Evolutionary conservation across 2,329 filamentous ascomycete species (phyloP).

Genomic region (Aureobasidium leucospermi): DNA sequence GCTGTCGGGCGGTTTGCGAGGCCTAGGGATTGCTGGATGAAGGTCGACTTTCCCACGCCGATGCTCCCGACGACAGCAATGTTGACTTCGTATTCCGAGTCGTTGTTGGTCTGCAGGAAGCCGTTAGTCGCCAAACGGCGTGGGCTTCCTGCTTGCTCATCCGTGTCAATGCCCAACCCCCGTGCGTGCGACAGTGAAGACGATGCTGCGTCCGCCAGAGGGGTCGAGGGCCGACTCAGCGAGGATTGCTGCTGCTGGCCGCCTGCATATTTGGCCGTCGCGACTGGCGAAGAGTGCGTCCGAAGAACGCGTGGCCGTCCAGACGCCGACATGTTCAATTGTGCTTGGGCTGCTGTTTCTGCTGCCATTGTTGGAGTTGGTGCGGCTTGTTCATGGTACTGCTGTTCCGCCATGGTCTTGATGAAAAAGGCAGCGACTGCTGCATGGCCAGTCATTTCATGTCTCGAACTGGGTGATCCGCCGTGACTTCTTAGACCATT

Average conservation of each 20-base stretch:
- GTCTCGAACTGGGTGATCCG: neutral
- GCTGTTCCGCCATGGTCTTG: conserved; percentile 4
- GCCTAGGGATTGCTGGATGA: conserved; percentile 51
- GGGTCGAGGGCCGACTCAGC: neutral
- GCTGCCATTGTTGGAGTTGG: neutral
- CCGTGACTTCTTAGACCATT: neutral
- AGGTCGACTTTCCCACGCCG: conserved; percentile 52
- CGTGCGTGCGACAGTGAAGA: neutral
- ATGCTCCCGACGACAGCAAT: conserved; percentile 50
- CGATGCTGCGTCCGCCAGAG: neutral
- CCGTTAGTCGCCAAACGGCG: conserved; percentile 13
- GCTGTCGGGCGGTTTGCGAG: conserved; percentile 38
- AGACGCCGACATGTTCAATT: neutral
- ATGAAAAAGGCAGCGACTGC: neutral
- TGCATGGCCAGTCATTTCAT: neutral
- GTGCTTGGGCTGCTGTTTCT: neutral
- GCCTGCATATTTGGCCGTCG: neutral
- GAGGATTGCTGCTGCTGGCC: neutral
- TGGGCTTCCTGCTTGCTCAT: neutral
- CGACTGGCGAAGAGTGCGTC: conserved; percentile 23
- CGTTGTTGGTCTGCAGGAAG: conserved; percentile 14
- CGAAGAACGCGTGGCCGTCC: conserved; percentile 19
- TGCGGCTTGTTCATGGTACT: neutral
- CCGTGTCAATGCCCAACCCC: neutral
- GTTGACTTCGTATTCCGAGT: conserved; percentile 46